Evolutionary conservation across 2,329 filamentous ascomycete species (phyloP).

Genomic region (Fusarium paranaense): DNA sequence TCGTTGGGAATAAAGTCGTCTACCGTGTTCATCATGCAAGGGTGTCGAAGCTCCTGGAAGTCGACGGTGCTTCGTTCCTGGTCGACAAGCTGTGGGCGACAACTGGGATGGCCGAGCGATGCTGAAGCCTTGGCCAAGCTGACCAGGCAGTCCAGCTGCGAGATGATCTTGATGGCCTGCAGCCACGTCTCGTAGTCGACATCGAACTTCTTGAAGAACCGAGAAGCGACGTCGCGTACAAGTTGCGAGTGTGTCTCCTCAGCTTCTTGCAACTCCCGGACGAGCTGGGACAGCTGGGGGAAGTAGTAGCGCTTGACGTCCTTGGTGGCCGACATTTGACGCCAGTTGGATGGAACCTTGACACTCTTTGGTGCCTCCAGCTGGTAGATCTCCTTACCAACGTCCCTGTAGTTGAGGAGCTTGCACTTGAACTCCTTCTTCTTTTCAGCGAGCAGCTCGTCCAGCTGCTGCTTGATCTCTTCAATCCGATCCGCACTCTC

Average conservation of each 20-base stretch:
- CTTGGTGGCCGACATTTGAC: slow-evolving; percentile 95
- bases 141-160: slow-evolving; percentile 94
- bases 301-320: slow-evolving; percentile 96
- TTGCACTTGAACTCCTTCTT: slow-evolving; percentile 80
- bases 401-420: slow-evolving; percentile 80
- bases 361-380: slow-evolving; percentile 87
- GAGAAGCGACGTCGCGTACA: slow-evolving; percentile 83
- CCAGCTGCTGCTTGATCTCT: slow-evolving; percentile 78
- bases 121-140: slow-evolving; percentile 90
- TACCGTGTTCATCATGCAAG: slow-evolving; percentile 90
- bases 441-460: slow-evolving; percentile 76
- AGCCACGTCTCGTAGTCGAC: slow-evolving; percentile 88
- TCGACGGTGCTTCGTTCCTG: slow-evolving; percentile 88
- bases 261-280: slow-evolving; percentile 90
- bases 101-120: slow-evolving; percentile 86
- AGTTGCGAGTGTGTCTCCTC: slow-evolving; percentile 95
- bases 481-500: slow-evolving; percentile 80
- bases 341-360: slow-evolving; percentile 90
- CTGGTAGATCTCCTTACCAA: slow-evolving; percentile 97
- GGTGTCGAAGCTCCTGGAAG: slow-evolving; percentile 91
- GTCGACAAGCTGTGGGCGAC: slow-evolving; percentile 88
- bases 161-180: slow-evolving; percentile 86
- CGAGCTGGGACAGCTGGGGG: slow-evolving; percentile 81
- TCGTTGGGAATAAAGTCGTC: slow-evolving; percentile 98
- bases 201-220: slow-evolving; percentile 91